A percentile compares a stretch with the other conserved stretches of the same genome.
phyloP scores from a whole-genome alignment of 2,329 filamentous ascomycete species.

The Thielaviopsis ethacetica region DNA sequence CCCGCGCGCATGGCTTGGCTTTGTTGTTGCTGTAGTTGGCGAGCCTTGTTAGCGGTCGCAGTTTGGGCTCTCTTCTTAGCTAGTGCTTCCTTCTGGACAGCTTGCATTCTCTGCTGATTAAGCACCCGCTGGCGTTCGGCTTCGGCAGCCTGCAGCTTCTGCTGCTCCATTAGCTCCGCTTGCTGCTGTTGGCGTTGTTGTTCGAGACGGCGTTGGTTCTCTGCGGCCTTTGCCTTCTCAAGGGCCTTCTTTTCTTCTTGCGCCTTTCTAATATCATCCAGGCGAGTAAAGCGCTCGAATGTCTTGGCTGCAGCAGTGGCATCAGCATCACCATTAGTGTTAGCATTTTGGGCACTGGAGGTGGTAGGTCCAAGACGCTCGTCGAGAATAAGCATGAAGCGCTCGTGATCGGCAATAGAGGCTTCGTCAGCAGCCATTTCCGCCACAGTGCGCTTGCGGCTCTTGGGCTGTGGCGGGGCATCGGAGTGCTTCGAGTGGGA shows the following conservation, averaged over 20 bases:
- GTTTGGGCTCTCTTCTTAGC: conserved; percentile 1
- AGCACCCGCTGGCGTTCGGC: conserved; percentile 12
- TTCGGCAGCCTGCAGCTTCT: conserved; percentile 22
- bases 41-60: conserved; percentile 11
- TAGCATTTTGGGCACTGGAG: conserved; percentile 38
- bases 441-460: conserved; percentile 80
- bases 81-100: conserved; percentile 10
- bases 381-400: conserved; percentile 85
- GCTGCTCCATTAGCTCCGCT: conserved; percentile 29
- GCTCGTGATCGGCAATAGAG: conserved; percentile 70
- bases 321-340: conserved; percentile 52
- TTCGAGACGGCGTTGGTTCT: conserved; percentile 38
- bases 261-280: conserved; percentile 67
- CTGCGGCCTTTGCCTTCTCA: conserved; percentile 53
- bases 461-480: conserved; percentile 67
- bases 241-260: conserved; percentile 62
- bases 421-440: conserved; percentile 94
- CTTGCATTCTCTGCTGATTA: conserved; percentile 11
- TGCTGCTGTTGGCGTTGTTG: conserved; percentile 27
- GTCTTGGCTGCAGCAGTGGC: conserved; percentile 53
- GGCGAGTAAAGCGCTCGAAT: conserved; percentile 80
- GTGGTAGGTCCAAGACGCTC: conserved; percentile 54
- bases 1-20: conserved; percentile 18
- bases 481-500: conserved; percentile 64
- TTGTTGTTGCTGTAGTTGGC: conserved; percentile 22